Evolutionary conservation across 768 basidiomycete genomes (phyloP), one percentile per base, ranked within the genome.

Genomic region (Cystofilobasidium bisporidii): DNA sequence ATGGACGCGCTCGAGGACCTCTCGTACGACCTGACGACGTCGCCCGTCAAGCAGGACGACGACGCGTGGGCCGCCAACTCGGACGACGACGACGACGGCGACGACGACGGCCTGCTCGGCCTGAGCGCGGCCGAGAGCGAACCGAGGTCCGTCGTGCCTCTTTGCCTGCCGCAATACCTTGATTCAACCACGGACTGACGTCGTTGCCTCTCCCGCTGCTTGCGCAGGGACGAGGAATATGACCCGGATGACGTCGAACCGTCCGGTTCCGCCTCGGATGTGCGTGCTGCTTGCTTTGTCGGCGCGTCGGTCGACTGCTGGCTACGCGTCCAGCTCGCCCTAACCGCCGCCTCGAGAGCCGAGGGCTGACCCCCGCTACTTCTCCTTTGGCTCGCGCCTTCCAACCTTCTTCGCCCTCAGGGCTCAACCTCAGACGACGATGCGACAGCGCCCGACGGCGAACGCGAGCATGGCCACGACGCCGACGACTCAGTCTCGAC

Each of bases 401-500:
- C 5, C 50, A 8, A 24, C 30, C 32, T 30, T n/a, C 47, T 48
- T 56, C 8, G n/a, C n/a, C n/a, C n/a, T n/a, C 59, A 60, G 59
- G 50, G 43, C 48, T 22, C 17, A 1, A 28, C 28, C 20, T n/a
- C 26, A 8, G 43, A 63, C 61, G 61, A 47, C 28, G 62, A 63
- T 50, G 62, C 18, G 17, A 45, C 47, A 2, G 47, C 22, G 36
- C 36, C 36, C 6, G 36, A 36, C 32, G 47, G 30, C 3, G 67
- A 62, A 10, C 60, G 17, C 4, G 67, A 68, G 12, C 50, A 11
- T 5, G 66, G 50, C 14, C 70, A 69, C 22, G 72, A 72, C 15
- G 72, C 71, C 11, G 72, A 62, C 22, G 53, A 56, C 26, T 65
- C 55, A 22, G 41, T 30, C 2, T 47, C n/a, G 30, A 33, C 40